phyloP scores from a whole-genome alignment of 768 basidiomycete species.

The Guyanaporus albipodus region DNA sequence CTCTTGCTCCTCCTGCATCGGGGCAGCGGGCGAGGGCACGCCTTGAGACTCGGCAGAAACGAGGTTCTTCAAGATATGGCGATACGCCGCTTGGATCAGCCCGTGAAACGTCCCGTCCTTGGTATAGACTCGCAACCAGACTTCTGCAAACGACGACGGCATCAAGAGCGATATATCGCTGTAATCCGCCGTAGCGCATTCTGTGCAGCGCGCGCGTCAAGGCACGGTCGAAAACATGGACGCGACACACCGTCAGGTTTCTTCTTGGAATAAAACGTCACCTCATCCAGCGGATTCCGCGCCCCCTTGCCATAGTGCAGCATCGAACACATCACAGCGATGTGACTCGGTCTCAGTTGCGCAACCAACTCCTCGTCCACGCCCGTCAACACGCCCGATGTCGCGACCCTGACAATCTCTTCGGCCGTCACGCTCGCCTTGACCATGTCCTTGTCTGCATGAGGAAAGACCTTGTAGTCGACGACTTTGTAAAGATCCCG shows the following conservation, averaged over 20 bases:
- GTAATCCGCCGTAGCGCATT: slow-evolving; percentile 38
- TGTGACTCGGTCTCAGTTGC: slow-evolving; percentile 42
- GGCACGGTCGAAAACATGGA: neutral
- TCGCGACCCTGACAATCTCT: slow-evolving; percentile 43
- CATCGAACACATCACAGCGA: slow-evolving; percentile 59
- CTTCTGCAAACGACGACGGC: slow-evolving; percentile 65
- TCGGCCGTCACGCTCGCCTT: slow-evolving; percentile 34
- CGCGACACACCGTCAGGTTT: slow-evolving; percentile 48
- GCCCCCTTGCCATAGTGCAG: slow-evolving; percentile 79
- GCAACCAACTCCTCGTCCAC: slow-evolving; percentile 29
- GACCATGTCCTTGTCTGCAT: slow-evolving; percentile 28
- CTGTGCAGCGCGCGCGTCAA: slow-evolving; percentile 29
- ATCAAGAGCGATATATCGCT: slow-evolving; percentile 65
- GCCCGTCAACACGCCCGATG: slow-evolving; percentile 22
- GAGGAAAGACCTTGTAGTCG: slow-evolving; percentile 54
- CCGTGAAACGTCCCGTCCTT: slow-evolving; percentile 54
- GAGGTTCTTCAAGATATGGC: slow-evolving; percentile 35
- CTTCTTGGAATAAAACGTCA: slow-evolving; percentile 72
- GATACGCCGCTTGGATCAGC: slow-evolving; percentile 67
- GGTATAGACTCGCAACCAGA: slow-evolving; percentile 66
- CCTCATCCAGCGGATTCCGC: slow-evolving; percentile 60
- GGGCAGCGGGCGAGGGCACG: neutral
- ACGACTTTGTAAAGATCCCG: slow-evolving; percentile 71
- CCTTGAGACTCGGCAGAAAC: neutral
- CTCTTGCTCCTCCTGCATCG: neutral